phyloP scores from a whole-genome alignment of 106 monocot genomes.

The Cymbidium sinense region DNA sequence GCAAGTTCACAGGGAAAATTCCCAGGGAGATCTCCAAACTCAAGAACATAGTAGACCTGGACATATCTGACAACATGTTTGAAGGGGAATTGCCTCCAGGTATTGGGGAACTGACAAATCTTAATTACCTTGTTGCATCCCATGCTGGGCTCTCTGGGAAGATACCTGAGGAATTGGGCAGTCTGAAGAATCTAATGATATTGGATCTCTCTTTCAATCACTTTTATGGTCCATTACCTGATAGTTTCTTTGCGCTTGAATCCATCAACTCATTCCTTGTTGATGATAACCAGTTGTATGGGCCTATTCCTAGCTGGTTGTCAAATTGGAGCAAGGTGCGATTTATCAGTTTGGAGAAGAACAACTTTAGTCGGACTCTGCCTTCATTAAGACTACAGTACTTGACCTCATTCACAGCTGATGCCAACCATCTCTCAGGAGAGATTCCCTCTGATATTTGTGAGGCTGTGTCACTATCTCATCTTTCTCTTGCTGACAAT shows the following conservation, averaged over 20 bases:
- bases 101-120: constrained; percentile 58
- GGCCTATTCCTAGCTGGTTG: constrained; percentile 66
- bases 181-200: constrained; percentile 49
- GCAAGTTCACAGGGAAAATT: constrained; percentile 64
- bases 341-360: constrained; percentile 55
- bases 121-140: constrained; percentile 51
- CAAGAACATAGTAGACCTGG: constrained; percentile 49
- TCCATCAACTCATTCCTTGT: constrained; percentile 57
- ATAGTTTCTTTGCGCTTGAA: constrained; percentile 38
- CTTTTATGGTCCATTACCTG: constrained; percentile 66
- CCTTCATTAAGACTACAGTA: constrained; percentile 46
- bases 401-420: constrained; percentile 63
- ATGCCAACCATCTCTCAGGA: constrained; percentile 71
- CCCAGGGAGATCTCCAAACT: constrained; percentile 53
- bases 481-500: constrained; percentile 63
- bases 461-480: constrained; percentile 35
- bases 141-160: constrained; percentile 63
- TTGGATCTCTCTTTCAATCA: constrained; percentile 81
- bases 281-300: constrained; percentile 69
- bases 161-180: constrained; percentile 58
- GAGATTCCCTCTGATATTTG: constrained; percentile 69
- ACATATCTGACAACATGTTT: constrained; percentile 74
- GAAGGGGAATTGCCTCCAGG: constrained; percentile 50
- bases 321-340: constrained; percentile 50
- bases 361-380: constrained; percentile 56